Evolutionary conservation across 192 early-diverging fungal species (phyloP).

Genomic region (Cetraspora pellucida): DNA sequence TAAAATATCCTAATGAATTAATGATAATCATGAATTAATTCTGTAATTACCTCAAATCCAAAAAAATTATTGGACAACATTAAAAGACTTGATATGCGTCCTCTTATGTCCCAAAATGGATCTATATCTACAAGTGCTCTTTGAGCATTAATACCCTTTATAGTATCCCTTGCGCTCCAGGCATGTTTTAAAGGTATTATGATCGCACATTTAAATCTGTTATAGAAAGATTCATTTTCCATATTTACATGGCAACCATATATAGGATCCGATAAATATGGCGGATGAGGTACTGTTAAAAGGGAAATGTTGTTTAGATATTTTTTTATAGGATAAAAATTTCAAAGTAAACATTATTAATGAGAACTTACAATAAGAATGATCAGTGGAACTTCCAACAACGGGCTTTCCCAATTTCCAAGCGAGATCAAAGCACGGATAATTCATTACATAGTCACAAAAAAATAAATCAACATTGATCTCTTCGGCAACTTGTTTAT

Average conservation of each 20-base stretch:
- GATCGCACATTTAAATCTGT: slow-evolving; percentile 4
- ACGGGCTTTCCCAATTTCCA: slow-evolving; percentile 25
- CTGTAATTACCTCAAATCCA: slow-evolving; percentile 28
- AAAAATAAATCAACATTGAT: slow-evolving; percentile 12
- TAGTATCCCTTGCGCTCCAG: too few species aligned
- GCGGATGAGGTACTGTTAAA: neutral
- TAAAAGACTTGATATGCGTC: neutral
- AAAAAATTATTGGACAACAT: slow-evolving; percentile 18
- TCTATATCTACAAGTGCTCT: neutral
- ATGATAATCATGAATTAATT: too few species aligned
- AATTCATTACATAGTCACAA: slow-evolving; percentile 4
- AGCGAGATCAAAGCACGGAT: slow-evolving; percentile 4
- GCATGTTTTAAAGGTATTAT: neutral
- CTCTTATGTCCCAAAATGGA: neutral
- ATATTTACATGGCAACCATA: slow-evolving; percentile 30
- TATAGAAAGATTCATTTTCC: neutral
- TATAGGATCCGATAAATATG: slow-evolving; percentile 12
- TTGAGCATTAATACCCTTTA: neutral
- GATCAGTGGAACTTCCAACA: neutral
- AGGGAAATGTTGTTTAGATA: too few species aligned
- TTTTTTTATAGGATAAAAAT: too few species aligned
- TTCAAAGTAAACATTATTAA: too few species aligned
- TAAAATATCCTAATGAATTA: too few species aligned
- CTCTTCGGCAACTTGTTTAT: slow-evolving; percentile 10
- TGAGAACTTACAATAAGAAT: neutral